Base-by-base conservation (phyloP, 495 filamentous ascomycete species). In the Xylaria scruposa region DNA sequence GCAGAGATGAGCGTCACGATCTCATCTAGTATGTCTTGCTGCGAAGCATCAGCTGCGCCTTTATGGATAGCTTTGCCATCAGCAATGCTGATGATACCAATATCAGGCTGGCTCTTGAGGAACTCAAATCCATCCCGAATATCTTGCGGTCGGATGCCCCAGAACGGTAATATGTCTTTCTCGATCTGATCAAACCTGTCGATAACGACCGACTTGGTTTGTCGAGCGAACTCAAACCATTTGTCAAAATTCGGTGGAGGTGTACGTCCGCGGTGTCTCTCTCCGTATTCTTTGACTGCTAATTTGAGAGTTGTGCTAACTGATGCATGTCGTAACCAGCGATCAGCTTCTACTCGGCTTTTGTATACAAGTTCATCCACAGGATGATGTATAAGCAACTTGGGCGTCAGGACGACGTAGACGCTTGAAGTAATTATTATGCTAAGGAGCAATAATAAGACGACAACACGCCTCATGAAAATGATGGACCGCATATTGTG, bases 151-250 rank as follows among this genome's bases (percentile, higher is more conserved):
- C 84, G 72, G 36, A 95, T 72, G 9, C 87, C 90, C 88, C 92
- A 94, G 74, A 94, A 96, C 0, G 93, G 93, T 2, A 87, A 83
- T 4, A 97, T 78, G 68, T 93, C 88, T 9, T 85, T 81, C 70
- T 91, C 85, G 10, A 96, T 93, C 67, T 90, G 89, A 72, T 92
- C 90, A 72, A 91, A 95, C 71, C 92, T 88, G 72, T 97, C 93
- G 71, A 95, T 87, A 13, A 94, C 82, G 13, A 89, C 80, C 2
- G 92, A 92, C 7, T 85, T 86, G 53, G 87, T 88, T 13, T 81
- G 81, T 29, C 79, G 87, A 9, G 93, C 91, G 78, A 91, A 95
- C 47, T 90, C 82, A 75, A 89, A 94, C 93, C 93, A 95, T 70
- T 87, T 79, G 74, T 93, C 89, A 72, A 93, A 93, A 56, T 88